These are phyloP conservation scores for Mycocentrospora acerina DNA, from an alignment of 2,329 filamentous ascomycete genomes.

Conservation along the genomic window DNA sequence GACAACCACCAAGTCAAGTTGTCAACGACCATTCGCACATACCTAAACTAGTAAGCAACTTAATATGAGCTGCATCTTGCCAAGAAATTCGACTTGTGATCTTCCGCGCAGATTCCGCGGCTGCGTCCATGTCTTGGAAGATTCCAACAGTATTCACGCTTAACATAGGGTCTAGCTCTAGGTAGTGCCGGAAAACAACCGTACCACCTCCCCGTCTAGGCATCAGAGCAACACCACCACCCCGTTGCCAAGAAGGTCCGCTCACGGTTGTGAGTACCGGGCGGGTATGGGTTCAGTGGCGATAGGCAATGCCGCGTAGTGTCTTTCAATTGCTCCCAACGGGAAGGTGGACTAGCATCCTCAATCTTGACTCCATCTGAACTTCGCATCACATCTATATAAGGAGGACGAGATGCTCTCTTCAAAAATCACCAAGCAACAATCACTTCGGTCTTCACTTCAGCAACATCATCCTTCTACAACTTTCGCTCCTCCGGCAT, in stretches of 20 bases:
- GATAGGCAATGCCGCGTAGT: constrained; percentile 16
- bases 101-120: constrained; percentile 14
- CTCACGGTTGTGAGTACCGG: constrained; percentile 12
- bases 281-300: constrained; percentile 14
- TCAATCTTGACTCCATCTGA: constrained; percentile 10
- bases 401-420: constrained; percentile 20
- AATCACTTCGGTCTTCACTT: constrained; percentile 25
- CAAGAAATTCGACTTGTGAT: constrained; percentile 24
- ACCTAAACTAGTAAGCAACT: constrained; percentile 35
- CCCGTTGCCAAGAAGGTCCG: constrained; percentile 33
- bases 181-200: constrained; percentile 23
- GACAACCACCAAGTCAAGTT: constrained; percentile 16
- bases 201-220: constrained; percentile 36
- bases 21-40: constrained; percentile 23
- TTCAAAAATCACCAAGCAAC: constrained; percentile 22
- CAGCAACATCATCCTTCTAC: constrained; percentile 16
- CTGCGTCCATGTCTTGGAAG: constrained; percentile 18
- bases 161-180: constrained; percentile 25
- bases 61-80: constrained; percentile 33
- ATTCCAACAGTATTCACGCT: constrained; percentile 20
- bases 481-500: constrained; percentile 15
- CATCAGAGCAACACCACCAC: constrained; percentile 23
- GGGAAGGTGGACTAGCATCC: constrained; percentile 31
- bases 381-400: constrained; percentile 27
- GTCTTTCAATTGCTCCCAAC: constrained; percentile 26